Conservation (phyloP, 1,284 basidiomycete species). For the Hemileia vastatrix region DNA sequence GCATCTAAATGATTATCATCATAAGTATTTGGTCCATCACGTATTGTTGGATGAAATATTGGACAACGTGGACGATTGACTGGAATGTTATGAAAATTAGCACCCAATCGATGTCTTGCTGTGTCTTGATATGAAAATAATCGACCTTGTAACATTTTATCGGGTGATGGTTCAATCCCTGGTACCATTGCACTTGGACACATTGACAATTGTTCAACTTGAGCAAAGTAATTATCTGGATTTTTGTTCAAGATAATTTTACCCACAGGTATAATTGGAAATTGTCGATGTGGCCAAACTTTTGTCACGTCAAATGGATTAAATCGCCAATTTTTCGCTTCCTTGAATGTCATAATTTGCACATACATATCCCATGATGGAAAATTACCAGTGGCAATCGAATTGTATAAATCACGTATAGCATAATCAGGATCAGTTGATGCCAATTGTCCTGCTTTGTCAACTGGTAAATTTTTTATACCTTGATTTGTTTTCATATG, state of each 20-base stretch:
- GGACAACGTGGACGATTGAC: conserved; percentile 75
- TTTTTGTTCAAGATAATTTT: conserved; percentile 45
- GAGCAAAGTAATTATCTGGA: conserved; percentile 61
- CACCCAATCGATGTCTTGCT: conserved; percentile 35
- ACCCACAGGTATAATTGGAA: conserved; percentile 47
- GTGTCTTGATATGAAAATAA: conserved; percentile 57
- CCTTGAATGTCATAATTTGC: conserved; percentile 74
- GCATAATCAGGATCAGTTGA: conserved; percentile 76
- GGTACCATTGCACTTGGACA: conserved; percentile 9
- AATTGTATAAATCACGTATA: conserved; percentile 63
- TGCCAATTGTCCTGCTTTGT: conserved; percentile 52
- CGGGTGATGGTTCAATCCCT: conserved; percentile 50
- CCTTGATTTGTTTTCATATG: conserved; percentile 13
- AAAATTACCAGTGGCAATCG: conserved; percentile 65
- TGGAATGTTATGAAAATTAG: conserved; percentile 53
- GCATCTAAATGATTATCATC: too few relatives aligned
- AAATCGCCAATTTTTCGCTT: conserved; percentile 57
- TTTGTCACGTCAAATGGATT: conserved; percentile 22
- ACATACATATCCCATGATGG: conserved; percentile 71
- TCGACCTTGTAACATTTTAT: conserved; percentile 69
- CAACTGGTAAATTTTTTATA: conserved; percentile 50
- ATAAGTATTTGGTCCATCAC: too few relatives aligned
- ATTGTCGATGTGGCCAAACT: conserved; percentile 24
- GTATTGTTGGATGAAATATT: too few relatives aligned
- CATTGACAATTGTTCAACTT: conserved; percentile 58